phyloP scores from a whole-genome alignment of 1,284 basidiomycete species.

The Vanrija sp. region DNA sequence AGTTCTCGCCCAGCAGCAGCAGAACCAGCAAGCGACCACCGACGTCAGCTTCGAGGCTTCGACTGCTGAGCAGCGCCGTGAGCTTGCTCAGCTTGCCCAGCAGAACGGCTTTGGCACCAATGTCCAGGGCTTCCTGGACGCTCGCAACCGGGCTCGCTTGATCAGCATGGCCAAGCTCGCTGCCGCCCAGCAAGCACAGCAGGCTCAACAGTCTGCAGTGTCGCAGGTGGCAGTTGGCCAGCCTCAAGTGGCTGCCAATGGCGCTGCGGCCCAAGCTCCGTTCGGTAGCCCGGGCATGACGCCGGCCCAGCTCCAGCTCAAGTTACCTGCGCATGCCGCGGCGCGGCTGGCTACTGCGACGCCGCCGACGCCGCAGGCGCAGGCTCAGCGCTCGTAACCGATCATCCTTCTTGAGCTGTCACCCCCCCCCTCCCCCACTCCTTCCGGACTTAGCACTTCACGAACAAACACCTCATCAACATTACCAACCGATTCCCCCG shows the following conservation, averaged over 20 bases:
- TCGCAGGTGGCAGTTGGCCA: background rate
- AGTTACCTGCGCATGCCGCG: slow-evolving; percentile 40
- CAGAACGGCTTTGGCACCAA: slow-evolving; percentile 31
- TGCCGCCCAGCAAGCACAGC: slow-evolving; percentile 25
- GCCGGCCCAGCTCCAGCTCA: slow-evolving; percentile 33
- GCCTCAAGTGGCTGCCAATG: background rate
- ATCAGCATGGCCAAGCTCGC: slow-evolving; percentile 25
- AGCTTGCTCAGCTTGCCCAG: slow-evolving; percentile 16
- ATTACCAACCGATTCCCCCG: background rate
- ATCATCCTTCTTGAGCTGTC: background rate
- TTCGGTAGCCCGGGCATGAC: slow-evolving; percentile 20
- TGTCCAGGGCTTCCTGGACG: slow-evolving; percentile 29
- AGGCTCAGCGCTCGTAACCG: slow-evolving; percentile 19
- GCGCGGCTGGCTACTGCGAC: slow-evolving; percentile 29
- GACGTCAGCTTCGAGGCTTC: slow-evolving; percentile 17
- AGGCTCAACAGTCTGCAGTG: background rate
- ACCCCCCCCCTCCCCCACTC: background rate
- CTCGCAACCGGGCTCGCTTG: slow-evolving; percentile 20
- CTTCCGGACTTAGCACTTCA: background rate
- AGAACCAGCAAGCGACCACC: slow-evolving; percentile 1
- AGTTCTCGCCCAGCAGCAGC: slow-evolving; percentile 7
- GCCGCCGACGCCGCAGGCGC: slow-evolving; percentile 18
- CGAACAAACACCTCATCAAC: background rate
- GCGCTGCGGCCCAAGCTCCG: background rate
- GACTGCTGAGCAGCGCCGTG: slow-evolving; percentile 24